Conservation (phyloP, 179 eudicot species). For the Monotropa hypopitys region DNA sequence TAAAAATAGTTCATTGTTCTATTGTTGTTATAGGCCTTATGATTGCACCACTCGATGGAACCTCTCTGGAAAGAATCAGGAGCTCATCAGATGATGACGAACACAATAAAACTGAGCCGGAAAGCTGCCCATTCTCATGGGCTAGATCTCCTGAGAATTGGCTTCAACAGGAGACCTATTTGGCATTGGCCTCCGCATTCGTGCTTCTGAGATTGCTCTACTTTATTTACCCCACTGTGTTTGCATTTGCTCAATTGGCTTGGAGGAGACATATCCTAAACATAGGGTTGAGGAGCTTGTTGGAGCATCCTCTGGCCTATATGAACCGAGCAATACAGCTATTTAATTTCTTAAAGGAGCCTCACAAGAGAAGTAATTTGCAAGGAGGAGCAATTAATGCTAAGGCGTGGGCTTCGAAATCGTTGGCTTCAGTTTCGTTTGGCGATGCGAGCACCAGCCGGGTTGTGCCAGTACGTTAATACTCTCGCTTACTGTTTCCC, state of each 20-base stretch:
- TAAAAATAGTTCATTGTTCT: conserved; percentile 8
- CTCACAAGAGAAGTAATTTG: conserved; percentile 65
- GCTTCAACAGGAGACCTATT: conserved; percentile 65
- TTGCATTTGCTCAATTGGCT: conserved; percentile 26
- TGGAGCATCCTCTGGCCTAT: conserved; percentile 59
- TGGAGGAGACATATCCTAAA: conserved; percentile 45
- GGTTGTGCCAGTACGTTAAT: conserved; percentile 23
- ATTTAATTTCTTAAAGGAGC: conserved; percentile 40
- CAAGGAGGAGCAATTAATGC: conserved; percentile 85
- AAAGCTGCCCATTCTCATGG: conserved; percentile 86
- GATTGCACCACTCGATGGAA: conserved; percentile 26
- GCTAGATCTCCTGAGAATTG: conserved; percentile 77
- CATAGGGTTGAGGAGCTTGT: conserved; percentile 37
- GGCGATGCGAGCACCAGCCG: conserved; percentile 67
- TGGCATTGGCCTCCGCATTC: conserved; percentile 71
- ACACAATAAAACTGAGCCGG: conserved; percentile 21
- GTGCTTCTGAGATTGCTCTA: conserved; percentile 55
- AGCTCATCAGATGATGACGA: conserved; percentile 26
- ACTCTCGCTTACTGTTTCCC: not conserved
- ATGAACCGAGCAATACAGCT: conserved; percentile 43
- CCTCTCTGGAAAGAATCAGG: conserved; percentile 28
- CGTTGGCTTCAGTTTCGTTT: conserved; percentile 73
- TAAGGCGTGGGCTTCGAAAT: conserved; percentile 87
- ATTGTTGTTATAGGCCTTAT: conserved; percentile 38
- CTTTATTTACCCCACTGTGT: conserved; percentile 35